These are phyloP conservation scores for Zygnema cylindricum DNA, from an alignment of 139 green algal species.

Conservation along the genomic window DNA sequence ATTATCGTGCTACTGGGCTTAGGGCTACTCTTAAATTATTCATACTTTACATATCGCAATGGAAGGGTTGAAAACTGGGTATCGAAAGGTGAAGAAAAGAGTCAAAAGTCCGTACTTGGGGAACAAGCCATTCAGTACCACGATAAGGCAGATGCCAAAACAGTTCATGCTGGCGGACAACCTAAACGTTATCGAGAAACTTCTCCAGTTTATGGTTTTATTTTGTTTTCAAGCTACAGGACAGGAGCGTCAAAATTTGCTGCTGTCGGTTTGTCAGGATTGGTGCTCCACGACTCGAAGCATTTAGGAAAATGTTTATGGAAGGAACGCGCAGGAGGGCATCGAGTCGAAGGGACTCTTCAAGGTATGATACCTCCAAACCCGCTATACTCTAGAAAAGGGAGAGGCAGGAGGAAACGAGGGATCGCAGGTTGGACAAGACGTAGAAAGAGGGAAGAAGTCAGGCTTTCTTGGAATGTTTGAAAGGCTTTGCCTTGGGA, in stretches of 20 bases:
- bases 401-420: no score
- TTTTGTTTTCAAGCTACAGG: conserved; percentile 36
- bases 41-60: background rate
- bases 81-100: background rate
- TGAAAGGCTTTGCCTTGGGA: no score
- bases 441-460: no score
- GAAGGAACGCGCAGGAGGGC: conserved; percentile 17
- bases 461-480: no score
- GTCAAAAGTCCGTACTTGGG: background rate
- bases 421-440: no score
- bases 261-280: conserved; percentile 24
- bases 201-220: conserved; percentile 24
- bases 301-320: conserved; percentile 28
- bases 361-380: no score
- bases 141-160: conserved; percentile 9
- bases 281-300: conserved; percentile 4
- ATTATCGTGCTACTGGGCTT: background rate
- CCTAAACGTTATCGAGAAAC: background rate
- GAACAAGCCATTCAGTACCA: background rate
- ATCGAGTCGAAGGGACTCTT: conserved; percentile 19
- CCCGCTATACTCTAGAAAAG: no score
- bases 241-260: conserved; percentile 14
- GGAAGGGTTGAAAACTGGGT: background rate
- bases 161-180: background rate
- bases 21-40: background rate